Base-by-base conservation (phyloP, 1,284 basidiomycete genomes). In the Pyrrhoderma lamaoense region DNA sequence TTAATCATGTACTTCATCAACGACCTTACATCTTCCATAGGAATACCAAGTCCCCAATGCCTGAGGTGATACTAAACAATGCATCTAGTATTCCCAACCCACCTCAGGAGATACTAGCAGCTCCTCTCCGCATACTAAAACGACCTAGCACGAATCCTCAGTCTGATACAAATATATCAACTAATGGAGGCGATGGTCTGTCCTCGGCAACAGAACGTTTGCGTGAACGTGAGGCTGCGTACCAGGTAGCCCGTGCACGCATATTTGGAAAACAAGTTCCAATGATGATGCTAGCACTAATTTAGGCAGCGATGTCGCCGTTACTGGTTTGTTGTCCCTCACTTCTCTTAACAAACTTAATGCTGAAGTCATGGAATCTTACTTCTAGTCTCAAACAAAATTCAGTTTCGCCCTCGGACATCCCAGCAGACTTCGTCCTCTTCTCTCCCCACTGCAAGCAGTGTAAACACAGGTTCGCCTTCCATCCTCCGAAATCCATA, bases 1-100 rank as follows among this genome's bases (percentile, higher is more conserved):
- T n/a, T n/a, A n/a, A n/a, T n/a, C n/a, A n/a, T n/a, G n/a, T n/a
- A n/a, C n/a, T n/a, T n/a, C n/a, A n/a, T n/a, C n/a, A n/a, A n/a
- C n/a, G n/a, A 18, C 9, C 13, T 42, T 14, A 21, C 11, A 42
- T 49, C 14, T 37, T 27, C 43, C n/a, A 22, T 49, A 60, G 59
- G 22, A 58, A 61, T 34, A n/a, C 58, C n/a, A 56, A 52, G 35
- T 38, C 49, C 31, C 60, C 59, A 25, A 59, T 60, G 57, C 60
- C 60, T 9, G 46, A 57, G 42, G 53, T 59, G 9, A 48, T 58
- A 40, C 45, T 57, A 8, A 5, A 5, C 36, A 36, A 44, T 18
- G 35, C 54, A 18, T 53, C 53, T 27, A 38, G 34, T 11, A 36
- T 47, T 8, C 31, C 47, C 38, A 42, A 49, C 8, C 57, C 56